Conservation (phyloP, 2,329 filamentous ascomycete species). For the Hypoxylon sp. region DNA sequence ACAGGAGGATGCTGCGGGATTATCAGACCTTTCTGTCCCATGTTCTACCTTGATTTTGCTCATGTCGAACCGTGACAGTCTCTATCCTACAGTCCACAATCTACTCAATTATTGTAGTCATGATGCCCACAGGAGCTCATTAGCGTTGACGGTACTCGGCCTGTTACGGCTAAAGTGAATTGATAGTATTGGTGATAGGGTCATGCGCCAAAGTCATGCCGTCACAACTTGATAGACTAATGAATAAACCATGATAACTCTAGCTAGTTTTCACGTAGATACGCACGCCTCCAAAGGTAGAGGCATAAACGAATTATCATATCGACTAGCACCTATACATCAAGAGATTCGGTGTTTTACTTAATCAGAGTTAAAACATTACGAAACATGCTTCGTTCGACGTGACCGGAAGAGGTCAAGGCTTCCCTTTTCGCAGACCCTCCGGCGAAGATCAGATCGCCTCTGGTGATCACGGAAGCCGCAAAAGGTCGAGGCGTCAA, state of each 20-base stretch:
- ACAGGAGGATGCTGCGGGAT: constrained; percentile 23
- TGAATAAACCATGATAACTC: no score
- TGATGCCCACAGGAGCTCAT: constrained; percentile 10
- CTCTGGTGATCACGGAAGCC: constrained; percentile 30
- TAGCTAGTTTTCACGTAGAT: neutral
- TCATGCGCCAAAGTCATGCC: constrained; percentile 10
- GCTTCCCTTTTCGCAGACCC: constrained; percentile 22
- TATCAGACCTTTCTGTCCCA: constrained; percentile 15
- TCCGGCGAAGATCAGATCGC: constrained; percentile 28
- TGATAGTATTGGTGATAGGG: constrained; percentile 1
- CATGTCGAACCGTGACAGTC: constrained; percentile 3
- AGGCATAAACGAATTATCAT: neutral
- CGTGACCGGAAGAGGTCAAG: constrained; percentile 22
- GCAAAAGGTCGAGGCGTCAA: constrained; percentile 29
- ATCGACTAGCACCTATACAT: neutral
- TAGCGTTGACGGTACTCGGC: constrained; percentile 1
- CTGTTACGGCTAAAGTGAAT: constrained; percentile 7
- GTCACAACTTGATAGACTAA: neutral
- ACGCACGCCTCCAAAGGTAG: neutral
- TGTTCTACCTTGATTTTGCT: constrained; percentile 13
- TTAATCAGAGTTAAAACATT: constrained; percentile 19
- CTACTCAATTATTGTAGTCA: constrained; percentile 6
- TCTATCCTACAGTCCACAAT: constrained; percentile 13
- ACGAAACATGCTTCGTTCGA: constrained; percentile 41
- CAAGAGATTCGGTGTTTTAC: neutral